phyloP scores from a whole-genome alignment of 2,329 filamentous ascomycete species.

The Daldinia sp. region DNA sequence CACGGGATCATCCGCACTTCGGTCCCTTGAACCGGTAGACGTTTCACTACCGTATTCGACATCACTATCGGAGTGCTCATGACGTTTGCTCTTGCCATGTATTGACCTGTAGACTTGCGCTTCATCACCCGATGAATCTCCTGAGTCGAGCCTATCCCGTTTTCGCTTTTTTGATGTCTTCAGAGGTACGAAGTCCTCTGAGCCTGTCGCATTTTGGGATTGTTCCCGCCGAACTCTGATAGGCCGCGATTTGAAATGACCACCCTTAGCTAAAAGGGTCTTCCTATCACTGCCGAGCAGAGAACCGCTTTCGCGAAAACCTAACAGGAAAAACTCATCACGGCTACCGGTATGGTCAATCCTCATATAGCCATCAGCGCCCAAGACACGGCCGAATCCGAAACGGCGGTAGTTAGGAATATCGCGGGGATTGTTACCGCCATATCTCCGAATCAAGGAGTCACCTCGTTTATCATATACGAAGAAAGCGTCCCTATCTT shows the following conservation, averaged over 20 bases:
- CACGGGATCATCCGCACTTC: conserved; percentile 58
- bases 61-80: conserved; percentile 62
- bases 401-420: conserved; percentile 77
- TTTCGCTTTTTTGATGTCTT: conserved; percentile 59
- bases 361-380: conserved; percentile 67
- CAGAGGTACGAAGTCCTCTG: conserved; percentile 64
- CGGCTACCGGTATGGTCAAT: conserved; percentile 75
- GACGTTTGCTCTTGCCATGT: conserved; percentile 69
- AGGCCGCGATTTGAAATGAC: conserved; percentile 55
- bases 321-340: conserved; percentile 65
- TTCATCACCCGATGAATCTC: conserved; percentile 60
- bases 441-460: conserved; percentile 78
- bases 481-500: conserved; percentile 58
- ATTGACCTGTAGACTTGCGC: conserved; percentile 74
- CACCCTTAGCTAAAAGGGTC: conserved; percentile 60
- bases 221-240: conserved; percentile 56
- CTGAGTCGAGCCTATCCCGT: conserved; percentile 46
- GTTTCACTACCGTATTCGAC: conserved; percentile 62
- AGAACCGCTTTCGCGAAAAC: conserved; percentile 58
- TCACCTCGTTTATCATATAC: conserved; percentile 82
- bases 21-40: conserved; percentile 51
- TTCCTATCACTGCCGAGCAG: conserved; percentile 60
- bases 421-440: conserved; percentile 76
- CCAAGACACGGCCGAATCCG: conserved; percentile 78
- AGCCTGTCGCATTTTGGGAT: conserved; percentile 44